Base-by-base conservation (phyloP, 352 stramenopile species). In the Thalassiosira allenii region DNA sequence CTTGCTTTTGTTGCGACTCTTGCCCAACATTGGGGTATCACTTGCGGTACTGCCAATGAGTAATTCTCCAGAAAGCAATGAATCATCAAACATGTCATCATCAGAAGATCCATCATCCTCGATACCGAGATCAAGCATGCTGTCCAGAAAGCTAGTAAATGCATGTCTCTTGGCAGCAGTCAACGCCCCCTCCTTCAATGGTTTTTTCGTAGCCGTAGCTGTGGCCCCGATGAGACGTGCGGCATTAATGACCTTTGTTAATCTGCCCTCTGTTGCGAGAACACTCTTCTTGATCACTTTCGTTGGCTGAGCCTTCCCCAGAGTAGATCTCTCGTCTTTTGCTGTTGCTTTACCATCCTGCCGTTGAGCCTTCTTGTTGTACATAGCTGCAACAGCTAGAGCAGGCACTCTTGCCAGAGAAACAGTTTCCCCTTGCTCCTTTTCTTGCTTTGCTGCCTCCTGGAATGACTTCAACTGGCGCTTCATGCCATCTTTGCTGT, bases 401-500 rank as follows among this genome's bases (percentile, higher is more conserved):
- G 73, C 59, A 58, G 80, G 80, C 12, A 79, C 68, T 49, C 9
- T 23, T 11, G 47, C 59, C 4, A 32, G 14, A 17, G 52, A 69
- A 43, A 64, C 33, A 25, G 75, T 73, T 49, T 80, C 61, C 44
- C 32, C 51, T 61, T 14, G n/a, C 25, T 83, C 73, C 53, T 81
- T 53, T 30, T 72, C 53, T 86, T 86, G 41, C 51, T 83, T 79
- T 49, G 62, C 49, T 59, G 54, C 53, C 47, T 79, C 74, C 44
- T 77, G 65, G 11, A 87, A 56, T 54, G 41, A 52, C 59, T 77
- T 83, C 49, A 88, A 65, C 34, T 88, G 81, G 11, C 62, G 41
- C 25, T 75, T 77, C 75, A 88, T 80, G 33, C 70, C 81, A 43
- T 67, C 32, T 44, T 75, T 84, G 41, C 66, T 84, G 43, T 64